phyloP scores from a whole-genome alignment of 345 rosid species.

The Eucalyptus shirleyi region DNA sequence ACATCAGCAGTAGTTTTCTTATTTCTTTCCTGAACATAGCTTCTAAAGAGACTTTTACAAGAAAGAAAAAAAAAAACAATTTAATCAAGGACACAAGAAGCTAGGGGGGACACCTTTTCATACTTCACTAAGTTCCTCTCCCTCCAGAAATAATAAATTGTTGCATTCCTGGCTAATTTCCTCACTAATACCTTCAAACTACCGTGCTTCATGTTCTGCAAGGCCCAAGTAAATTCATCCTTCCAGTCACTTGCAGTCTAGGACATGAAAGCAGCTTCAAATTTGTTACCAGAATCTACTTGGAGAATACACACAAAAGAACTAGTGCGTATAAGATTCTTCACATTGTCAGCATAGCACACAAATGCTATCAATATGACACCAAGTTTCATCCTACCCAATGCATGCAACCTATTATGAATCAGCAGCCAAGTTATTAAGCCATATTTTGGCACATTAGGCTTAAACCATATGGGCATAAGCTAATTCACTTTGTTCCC shows the following conservation, averaged over 20 bases:
- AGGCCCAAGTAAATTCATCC: not conserved
- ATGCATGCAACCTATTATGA: not conserved
- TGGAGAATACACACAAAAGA: not conserved
- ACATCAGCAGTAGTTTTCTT: no score
- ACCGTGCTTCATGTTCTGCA: not conserved
- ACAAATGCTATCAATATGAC: no score
- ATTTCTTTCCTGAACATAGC: no score
- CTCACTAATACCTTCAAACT: not conserved
- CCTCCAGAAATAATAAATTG: not conserved
- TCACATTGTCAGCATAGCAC: not conserved
- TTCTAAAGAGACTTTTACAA: no score
- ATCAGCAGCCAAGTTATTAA: not conserved
- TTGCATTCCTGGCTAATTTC: not conserved
- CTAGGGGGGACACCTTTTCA: no score
- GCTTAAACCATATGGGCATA: not conserved
- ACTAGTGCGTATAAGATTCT: not conserved
- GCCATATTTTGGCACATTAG: not conserved
- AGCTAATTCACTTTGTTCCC: not conserved
- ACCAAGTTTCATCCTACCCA: not conserved
- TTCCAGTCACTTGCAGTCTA: not conserved
- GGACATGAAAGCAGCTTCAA: not conserved
- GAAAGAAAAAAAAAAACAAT: no score
- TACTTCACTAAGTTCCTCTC: not conserved
- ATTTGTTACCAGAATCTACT: fast-evolving
- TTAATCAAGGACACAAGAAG: no score